Base-by-base conservation (phyloP, 1,284 basidiomycete species). In the Xerocomus tenax region DNA sequence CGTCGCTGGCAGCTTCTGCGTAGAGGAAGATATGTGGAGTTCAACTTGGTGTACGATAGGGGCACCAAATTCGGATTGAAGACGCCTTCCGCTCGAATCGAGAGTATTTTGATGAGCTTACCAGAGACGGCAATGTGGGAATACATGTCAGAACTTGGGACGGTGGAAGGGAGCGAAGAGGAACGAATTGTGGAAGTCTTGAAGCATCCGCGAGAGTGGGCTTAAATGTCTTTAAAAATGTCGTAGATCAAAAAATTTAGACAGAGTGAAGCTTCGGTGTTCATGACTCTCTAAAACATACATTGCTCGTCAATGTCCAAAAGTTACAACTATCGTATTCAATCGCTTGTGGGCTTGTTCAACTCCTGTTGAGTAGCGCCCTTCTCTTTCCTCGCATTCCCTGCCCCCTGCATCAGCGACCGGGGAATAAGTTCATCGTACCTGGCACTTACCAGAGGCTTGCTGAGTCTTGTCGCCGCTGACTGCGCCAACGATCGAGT, bases 111-210 rank as follows among this genome's bases (percentile, higher is more conserved):
- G 52, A 93, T 94, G 88, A 91, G 85, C 64, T 65, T 97, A 51
- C 94, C 93, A 0, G 86, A 94, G 71, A 85, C 81, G 1, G 91
- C 89, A 26, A 76, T 91, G 54, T 97, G 93, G 93, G 93, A 97
- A 70, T 97, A 96, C 68, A 86, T 87, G 82, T 79, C 78, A 23
- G 85, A 91, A 12, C 63, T 94, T 58, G 91, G 89, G 3, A 71
- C 72, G 13, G 72, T 78, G 35, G 76, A 77, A 54, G 83, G 78
- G 1, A 84, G 81, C 16, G 78, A 82, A 57, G 91, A 95, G 64
- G 84, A 76, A 30, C 42, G 36, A 0, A 47, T 63, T 2, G 4
- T 61, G 0, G 15, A 18, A 0, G 48, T 62, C 5, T 52, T 68
- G 41, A 82, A 75, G 63, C 76, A 71, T 23, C 84, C 91, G 0